These are phyloP conservation scores for Elsinoe batatas DNA, from an alignment of 2,329 filamentous ascomycete genomes.

Conservation along the genomic window DNA sequence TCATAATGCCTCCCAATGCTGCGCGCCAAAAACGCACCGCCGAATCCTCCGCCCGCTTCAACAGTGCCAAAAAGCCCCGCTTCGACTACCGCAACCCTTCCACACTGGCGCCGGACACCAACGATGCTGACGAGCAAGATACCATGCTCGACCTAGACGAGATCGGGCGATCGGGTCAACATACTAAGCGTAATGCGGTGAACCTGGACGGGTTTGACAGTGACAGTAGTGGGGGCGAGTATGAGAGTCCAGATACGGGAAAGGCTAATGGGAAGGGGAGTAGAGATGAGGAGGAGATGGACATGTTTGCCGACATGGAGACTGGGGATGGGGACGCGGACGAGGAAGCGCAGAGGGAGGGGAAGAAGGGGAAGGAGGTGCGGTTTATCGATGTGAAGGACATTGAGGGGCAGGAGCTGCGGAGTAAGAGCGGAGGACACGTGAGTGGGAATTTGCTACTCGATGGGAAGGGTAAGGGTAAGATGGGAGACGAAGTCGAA, in stretches of 20 bases:
- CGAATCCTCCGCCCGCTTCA: slow-evolving; percentile 66
- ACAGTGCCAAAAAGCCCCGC: slow-evolving; percentile 66
- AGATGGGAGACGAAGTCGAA: slow-evolving; percentile 51
- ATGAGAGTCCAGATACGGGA: slow-evolving; percentile 44
- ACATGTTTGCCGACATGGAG: slow-evolving; percentile 76
- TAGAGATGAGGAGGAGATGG: slow-evolving; percentile 56
- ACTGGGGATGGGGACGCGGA: slow-evolving; percentile 37
- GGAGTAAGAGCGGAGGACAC: slow-evolving; percentile 64
- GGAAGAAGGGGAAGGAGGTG: slow-evolving; percentile 52
- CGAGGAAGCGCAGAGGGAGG: slow-evolving; percentile 35
- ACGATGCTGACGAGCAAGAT: slow-evolving; percentile 54
- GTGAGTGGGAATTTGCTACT: slow-evolving; percentile 52
- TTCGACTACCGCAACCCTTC: slow-evolving; percentile 95
- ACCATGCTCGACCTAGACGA: slow-evolving; percentile 82
- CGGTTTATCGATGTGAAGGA: slow-evolving; percentile 50
- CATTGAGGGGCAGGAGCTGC: slow-evolving; percentile 70
- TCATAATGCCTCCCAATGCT: slow-evolving; percentile 22
- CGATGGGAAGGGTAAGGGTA: slow-evolving; percentile 41
- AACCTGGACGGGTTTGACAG: slow-evolving; percentile 96
- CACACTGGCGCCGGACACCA: slow-evolving; percentile 72
- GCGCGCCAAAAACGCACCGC: slow-evolving; percentile 74
- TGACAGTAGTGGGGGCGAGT: slow-evolving; percentile 84
- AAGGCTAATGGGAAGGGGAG: slow-evolving; percentile 29
- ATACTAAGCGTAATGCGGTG: slow-evolving; percentile 83
- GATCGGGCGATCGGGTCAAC: slow-evolving; percentile 62